These are phyloP conservation scores for Apophysomyces ossiformis DNA, from an alignment of 371 early-diverging fungal genomes.

Conservation along the genomic window DNA sequence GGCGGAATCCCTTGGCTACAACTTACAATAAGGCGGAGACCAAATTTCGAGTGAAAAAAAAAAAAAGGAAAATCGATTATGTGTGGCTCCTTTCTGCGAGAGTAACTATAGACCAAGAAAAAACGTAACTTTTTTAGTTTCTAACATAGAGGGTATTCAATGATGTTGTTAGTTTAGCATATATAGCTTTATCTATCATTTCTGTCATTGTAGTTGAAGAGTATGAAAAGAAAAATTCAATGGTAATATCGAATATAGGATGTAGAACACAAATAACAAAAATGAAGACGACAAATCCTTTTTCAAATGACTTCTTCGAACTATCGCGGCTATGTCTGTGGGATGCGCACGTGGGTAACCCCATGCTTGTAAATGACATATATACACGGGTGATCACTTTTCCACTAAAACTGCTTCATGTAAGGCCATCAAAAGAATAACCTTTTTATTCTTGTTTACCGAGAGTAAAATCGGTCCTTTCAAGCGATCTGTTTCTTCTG, in stretches of 20 bases:
- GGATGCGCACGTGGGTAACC: constrained; percentile 7
- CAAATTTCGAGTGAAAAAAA: background rate
- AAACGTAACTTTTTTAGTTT: no score
- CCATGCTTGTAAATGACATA: background rate
- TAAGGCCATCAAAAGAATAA: background rate
- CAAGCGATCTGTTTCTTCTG: background rate
- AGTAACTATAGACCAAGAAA: no score
- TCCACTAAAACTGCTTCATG: background rate
- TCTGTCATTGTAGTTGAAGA: background rate
- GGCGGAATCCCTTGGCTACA: background rate
- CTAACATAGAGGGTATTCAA: no score
- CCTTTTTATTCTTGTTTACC: background rate
- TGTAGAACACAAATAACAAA: background rate
- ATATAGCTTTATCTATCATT: background rate
- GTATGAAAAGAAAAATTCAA: background rate
- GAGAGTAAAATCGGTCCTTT: background rate
- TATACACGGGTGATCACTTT: background rate
- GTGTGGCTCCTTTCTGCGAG: background rate
- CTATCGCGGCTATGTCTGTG: background rate
- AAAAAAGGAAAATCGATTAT: background rate
- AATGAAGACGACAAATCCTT: no score
- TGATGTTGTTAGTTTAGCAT: background rate
- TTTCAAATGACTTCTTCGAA: no score
- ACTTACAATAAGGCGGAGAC: background rate
- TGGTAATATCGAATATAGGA: background rate